These are phyloP conservation scores for Rhizoctonia solani DNA, from an alignment of 1,284 basidiomycete species.

Conservation along the genomic window DNA sequence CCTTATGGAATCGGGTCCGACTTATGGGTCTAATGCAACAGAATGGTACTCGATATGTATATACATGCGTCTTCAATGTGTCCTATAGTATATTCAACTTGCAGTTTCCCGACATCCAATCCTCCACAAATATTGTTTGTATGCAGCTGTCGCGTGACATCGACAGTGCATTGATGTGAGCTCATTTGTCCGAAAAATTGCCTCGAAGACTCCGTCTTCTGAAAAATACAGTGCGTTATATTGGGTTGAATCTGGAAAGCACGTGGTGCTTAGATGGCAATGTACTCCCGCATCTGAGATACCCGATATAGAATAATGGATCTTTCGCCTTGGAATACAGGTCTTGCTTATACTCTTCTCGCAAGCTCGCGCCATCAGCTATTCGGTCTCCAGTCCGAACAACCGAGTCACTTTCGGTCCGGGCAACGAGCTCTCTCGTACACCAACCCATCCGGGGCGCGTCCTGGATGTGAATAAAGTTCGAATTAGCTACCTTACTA, in stretches of 20 bases:
- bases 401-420: neutral
- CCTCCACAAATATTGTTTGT: neutral
- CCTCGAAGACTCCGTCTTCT: constrained; percentile 13
- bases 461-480: too few relatives aligned
- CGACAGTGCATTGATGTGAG: neutral
- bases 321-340: neutral
- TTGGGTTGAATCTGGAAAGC: constrained; percentile 14
- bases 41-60: neutral
- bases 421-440: too few relatives aligned
- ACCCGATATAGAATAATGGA: neutral
- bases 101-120: neutral
- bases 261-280: neutral
- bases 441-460: too few relatives aligned
- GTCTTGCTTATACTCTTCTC: neutral
- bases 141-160: constrained; percentile 16
- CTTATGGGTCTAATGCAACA: neutral
- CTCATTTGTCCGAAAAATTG: constrained; percentile 21
- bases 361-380: neutral
- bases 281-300: neutral
- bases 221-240: neutral
- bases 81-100: neutral
- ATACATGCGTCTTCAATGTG: constrained; percentile 11
- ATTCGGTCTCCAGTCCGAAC: neutral
- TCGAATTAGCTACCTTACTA: too few relatives aligned
- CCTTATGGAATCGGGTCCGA: neutral